Evolutionary conservation across 1,284 basidiomycete species (phyloP), one percentile per base, ranked within the genome.

Genomic region (Ustilago xerochloae): DNA sequence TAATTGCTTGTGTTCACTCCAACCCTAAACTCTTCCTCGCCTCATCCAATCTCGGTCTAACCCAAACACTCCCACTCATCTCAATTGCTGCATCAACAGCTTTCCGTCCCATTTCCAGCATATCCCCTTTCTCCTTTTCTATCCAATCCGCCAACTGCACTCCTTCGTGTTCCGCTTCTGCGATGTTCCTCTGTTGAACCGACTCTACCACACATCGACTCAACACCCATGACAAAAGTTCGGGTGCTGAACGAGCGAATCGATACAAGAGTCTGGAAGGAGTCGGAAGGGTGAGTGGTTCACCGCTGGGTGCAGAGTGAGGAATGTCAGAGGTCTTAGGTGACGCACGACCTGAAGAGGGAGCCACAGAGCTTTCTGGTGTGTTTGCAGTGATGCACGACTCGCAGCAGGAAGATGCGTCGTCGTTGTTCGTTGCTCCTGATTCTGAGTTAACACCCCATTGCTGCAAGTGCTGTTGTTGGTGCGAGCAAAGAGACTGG

Each of bases 31-130:
- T 73, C 54, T 50, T 68, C 38, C 70, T 53, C 2, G 81, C 81
- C 22, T 82, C 81, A 41, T 83, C 77, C 10, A 83, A 48, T 22
- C 81, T 69, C 1, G 81, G 81, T 6, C 75, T 49, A 3, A 83
- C 81, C 81, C 81, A 83, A 3, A 77, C 66, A 41, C 67, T 74
- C 2, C 81, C 81, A 29, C 66, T 72, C 55, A 81, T 51, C 32
- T 78, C 73, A 33, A 83, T 82, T 9, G 81, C 80, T 2, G 55
- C 55, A n/a, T 59, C 58, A 1, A 81, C 70, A 1, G 81, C 79
- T 1, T 28, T 53, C 22, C 49, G 43, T 4, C 72, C 77, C 24
- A n/a, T 20, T 2, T 56, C 36, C 57, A 75, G 43, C 20, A 63
- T 20, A 28, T 63, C 47, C 4, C 6, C 35, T 3, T 50, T 57